Evolutionary conservation across 257 asterid genomes (phyloP).

Genomic region (Gentiana macrophylla): DNA sequence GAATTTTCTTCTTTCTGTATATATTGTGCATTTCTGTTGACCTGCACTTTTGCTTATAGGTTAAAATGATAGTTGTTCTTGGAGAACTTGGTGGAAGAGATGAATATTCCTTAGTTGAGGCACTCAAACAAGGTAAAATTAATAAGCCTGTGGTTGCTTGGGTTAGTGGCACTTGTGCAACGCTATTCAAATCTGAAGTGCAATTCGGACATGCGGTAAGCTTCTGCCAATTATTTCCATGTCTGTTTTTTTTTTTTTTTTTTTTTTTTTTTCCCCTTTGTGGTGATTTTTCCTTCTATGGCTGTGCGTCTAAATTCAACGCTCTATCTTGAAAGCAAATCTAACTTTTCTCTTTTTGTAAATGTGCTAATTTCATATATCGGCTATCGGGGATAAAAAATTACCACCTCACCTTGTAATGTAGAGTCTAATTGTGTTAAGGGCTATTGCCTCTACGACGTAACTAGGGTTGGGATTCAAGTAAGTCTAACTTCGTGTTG

Average conservation of each 20-base stretch:
- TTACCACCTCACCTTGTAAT: too few relatives aligned
- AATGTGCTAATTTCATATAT: too few relatives aligned
- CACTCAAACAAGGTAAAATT: constrained; percentile 89
- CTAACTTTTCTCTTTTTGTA: too few relatives aligned
- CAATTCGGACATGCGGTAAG: constrained; percentile 99
- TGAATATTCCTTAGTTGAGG: constrained; percentile 97
- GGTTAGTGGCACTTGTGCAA: constrained; percentile 99
- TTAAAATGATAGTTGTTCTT: constrained; percentile 92
- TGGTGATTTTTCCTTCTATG: too few relatives aligned
- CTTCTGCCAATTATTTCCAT: constrained; percentile 6
- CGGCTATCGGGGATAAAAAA: too few relatives aligned
- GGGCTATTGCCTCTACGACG: too few relatives aligned
- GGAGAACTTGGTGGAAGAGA: constrained; percentile 99
- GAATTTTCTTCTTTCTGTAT: not conserved
- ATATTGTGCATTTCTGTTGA: constrained; percentile 8
- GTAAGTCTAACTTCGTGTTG: constrained; percentile 6
- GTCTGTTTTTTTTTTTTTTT: not conserved
- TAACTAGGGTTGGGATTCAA: not conserved
- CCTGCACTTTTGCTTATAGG: constrained; percentile 30
- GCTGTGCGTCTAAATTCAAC: too few relatives aligned
- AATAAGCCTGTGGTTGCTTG: constrained; percentile 95
- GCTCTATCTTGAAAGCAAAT: not conserved
- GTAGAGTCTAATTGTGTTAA: too few relatives aligned
- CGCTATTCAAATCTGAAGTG: constrained; percentile 94
- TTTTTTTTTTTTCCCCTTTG: too few relatives aligned